Base-by-base conservation (phyloP, 176 grass and related monocot species). In the Carex myosuroides region DNA sequence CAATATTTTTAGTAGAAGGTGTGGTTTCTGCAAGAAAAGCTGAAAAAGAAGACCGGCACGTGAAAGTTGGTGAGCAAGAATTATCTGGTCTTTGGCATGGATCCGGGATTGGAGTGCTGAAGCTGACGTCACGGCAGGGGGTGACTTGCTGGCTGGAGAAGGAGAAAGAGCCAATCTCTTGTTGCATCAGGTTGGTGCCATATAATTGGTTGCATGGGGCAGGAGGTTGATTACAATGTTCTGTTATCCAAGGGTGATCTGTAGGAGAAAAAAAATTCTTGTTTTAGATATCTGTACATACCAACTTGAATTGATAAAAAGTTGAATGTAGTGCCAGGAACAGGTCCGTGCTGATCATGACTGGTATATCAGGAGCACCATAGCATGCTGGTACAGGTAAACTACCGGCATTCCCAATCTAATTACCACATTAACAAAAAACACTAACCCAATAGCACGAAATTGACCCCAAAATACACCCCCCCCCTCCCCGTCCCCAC, bases 221-320 rank as follows among this genome's bases (percentile, higher is more conserved):
- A 29, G 81, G 83, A 3, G 90, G 67, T 64, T 98, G 84, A 0
- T 92, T 86, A 0, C 77, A 32, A 39, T 91, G 93, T 58, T 92
- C 85, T 81, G 62, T 89, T 80, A 99, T 93, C 93, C 96, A 95
- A 13, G 88, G 71, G 87, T 99, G 96, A 84, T 93, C 96, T 95
- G 87, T 72, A 30, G 24, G 79, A 37, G 3, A 48, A 13, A 33
- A 26, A 17, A 50, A 66, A 55, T 32, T 14, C 73, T 78, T 78
- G 26, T 57, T 33, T 71, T 32, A 78, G 13, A 46, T 75, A 75
- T 53, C 42, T 75, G 71, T 75, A 53, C 44, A 75, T 29, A 75
- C 10, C 41, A 39, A 39, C 37, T 39, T 39, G 37, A 6, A 39
- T 39, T 39, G 37, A 39, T 39, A 39, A 39, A 39, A 39, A 39